Conservation (phyloP, 2,329 filamentous ascomycete genomes). For the Gliomastix tumulicola region DNA sequence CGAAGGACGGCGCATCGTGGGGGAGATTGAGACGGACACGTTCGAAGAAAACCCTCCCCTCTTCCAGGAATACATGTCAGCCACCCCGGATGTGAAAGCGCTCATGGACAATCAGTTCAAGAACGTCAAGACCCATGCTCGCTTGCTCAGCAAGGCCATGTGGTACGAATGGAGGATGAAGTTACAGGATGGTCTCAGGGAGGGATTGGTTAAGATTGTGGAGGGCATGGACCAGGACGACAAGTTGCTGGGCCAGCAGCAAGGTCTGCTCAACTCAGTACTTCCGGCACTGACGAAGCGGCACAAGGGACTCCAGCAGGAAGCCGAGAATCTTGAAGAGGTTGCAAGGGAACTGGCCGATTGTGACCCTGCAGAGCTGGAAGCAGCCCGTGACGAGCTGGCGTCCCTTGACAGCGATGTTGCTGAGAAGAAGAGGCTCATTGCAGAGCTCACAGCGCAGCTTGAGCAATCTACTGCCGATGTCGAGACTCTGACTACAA, state of each 20-base stretch:
- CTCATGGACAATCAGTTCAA: conserved; percentile 97
- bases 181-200: conserved; percentile 71
- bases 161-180: conserved; percentile 99
- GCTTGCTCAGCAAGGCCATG: conserved; percentile 85
- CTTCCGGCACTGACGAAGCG: conserved; percentile 59
- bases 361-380: conserved; percentile 74
- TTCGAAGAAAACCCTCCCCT: conserved; percentile 84
- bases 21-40: conserved; percentile 84
- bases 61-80: conserved; percentile 85
- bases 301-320: conserved; percentile 52
- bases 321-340: conserved; percentile 62
- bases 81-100: conserved; percentile 72
- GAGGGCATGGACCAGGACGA: conserved; percentile 74
- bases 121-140: conserved; percentile 89
- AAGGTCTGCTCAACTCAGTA: conserved; percentile 58
- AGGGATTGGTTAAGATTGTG: conserved; percentile 68
- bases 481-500: conserved; percentile 54
- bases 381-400: conserved; percentile 64
- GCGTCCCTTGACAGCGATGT: conserved; percentile 59
- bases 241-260: conserved; percentile 56
- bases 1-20: conserved; percentile 82
- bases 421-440: conserved; percentile 58
- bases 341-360: conserved; percentile 69
- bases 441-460: conserved; percentile 61
- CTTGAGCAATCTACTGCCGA: conserved; percentile 59